Base-by-base conservation (phyloP, 371 early-diverging fungal genomes). In the Coemansia sp. region DNA sequence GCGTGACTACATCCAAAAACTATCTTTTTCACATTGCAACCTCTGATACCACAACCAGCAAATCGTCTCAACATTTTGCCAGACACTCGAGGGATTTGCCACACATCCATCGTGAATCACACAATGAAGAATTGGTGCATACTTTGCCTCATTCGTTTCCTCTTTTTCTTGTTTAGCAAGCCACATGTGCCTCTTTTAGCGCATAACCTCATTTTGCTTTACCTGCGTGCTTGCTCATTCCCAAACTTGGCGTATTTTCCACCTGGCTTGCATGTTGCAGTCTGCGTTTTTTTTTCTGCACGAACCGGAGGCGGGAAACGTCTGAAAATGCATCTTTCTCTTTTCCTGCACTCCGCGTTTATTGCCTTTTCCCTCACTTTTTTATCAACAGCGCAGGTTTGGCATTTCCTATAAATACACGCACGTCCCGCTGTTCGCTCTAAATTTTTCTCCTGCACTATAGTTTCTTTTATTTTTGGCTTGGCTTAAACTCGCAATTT, bases 161-260 rank as follows among this genome's bases (percentile, higher is more conserved):
- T 18, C 29, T 31, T 50, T 52, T 52, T 52, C 22, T 14, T 22
- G 62, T 29, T 31, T 50, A n/a, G 52, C 52, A 61, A 61, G 62
- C 62, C 62, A 61, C 62, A 51, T 16, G 11, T 50, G 62, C 52
- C 26, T 22, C 27, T 37, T 61, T 14, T 61, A n/a, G 62, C 14
- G 62, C 50, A 61, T 61, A 61, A 61, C 61, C 61, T 48, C 62
- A 34, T n/a, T 31, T 50, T n/a, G 13, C 24, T 18, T n/a, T 22
- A 4, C 14, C 14, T 21, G 18, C 4, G 39, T 26, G 37, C 48
- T 50, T 26, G 53, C 34, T 34, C 53, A 52, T 54, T 27, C 37
- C 62, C 62, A 61, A 51, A 61, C 62, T 48, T 51, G 37, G 52
- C 39, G 22, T 52, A 37, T 51, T 61, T 52, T 48, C 22, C 22